Base-by-base conservation (phyloP, 1,284 basidiomycete species). In the Ustilago tritici region DNA sequence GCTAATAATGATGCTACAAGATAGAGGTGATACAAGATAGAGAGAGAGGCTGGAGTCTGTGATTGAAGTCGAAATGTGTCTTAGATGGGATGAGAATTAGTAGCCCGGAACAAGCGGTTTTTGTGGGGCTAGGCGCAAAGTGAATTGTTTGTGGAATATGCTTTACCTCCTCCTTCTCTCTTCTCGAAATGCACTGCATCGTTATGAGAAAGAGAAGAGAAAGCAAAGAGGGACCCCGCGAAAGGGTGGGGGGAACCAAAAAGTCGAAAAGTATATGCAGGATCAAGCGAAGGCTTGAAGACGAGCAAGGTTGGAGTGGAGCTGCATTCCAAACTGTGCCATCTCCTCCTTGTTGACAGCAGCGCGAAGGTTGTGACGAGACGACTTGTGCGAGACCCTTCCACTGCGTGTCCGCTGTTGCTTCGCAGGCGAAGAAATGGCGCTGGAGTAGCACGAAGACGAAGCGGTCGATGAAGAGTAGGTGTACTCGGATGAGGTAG, bases 391-490 rank as follows among this genome's bases (percentile, higher is more conserved):
- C 56, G 46, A 56, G 11, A 54, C 14, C 4, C 46, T 10, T 10
- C 43, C 36, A 28, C 49, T 46, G 15, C 31, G 15, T 6, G 34
- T 10, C 23, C 23, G 23, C 23, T 28, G 23, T n/a, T 19, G 54
- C 28, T 72, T 72, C 3, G 55, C 59, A 1, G 69, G 69, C 2
- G 32, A 40, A 5, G 14, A 41, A 12, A 55, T 53, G 19, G 55
- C 59, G 55, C 69, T 71, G 9, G 69, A 70, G 31, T 65, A 64
- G 34, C 59, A 56, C 1, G 59, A 62, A 36, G 55, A 58, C 1
- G 34, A 50, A 31, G 65, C 61, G 12, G 59, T 54, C 43, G 55
- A 58, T 1, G 34, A 50, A 19, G 62, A 65, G n/a, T n/a, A 23
- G 46, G 62, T 66, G 32, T 54, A 67, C 31, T 67, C 64, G 41